Percentiles rank a stretch among this genome's conserved stretches.
These are phyloP conservation scores for Phytophthora megakarya DNA, from an alignment of 352 stramenopile species.

Conservation along the genomic window DNA sequence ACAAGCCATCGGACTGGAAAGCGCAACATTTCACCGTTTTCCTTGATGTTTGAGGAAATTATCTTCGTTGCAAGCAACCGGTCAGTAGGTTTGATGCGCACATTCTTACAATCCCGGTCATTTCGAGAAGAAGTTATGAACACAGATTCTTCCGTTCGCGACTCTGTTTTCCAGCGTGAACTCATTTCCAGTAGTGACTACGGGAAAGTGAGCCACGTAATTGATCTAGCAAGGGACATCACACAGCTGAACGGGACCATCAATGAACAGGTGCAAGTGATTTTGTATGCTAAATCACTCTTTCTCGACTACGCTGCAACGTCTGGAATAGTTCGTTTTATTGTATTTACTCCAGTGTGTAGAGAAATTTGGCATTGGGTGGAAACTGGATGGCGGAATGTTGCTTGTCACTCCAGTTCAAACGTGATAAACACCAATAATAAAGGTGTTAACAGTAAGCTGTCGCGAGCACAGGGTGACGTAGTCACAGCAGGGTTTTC, in stretches of 20 bases:
- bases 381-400: slow-evolving; percentile 17
- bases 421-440: background rate
- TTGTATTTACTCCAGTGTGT: slow-evolving; percentile 24
- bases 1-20: background rate
- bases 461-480: slow-evolving; percentile 13
- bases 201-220: slow-evolving; percentile 38
- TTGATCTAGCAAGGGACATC: slow-evolving; percentile 42
- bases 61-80: slow-evolving; percentile 20
- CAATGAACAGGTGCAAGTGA: slow-evolving; percentile 37
- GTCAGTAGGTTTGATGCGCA: slow-evolving; percentile 27
- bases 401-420: background rate
- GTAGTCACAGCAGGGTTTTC: slow-evolving; percentile 10
- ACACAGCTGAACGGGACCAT: slow-evolving; percentile 43
- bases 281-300: slow-evolving; percentile 36
- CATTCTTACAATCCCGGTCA: slow-evolving; percentile 27
- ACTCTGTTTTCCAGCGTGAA: slow-evolving; percentile 28
- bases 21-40: slow-evolving; percentile 38
- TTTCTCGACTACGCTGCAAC: slow-evolving; percentile 23
- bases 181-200: slow-evolving; percentile 36
- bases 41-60: slow-evolving; percentile 39
- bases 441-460: background rate
- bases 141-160: background rate
- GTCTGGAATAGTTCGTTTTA: background rate
- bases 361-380: slow-evolving; percentile 39
- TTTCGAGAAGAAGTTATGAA: slow-evolving; percentile 33